Evolutionary conservation across 352 stramenopile genomes (phyloP), one percentile per base, ranked within the genome.

Genomic region (Phytopythium aichiense): DNA sequence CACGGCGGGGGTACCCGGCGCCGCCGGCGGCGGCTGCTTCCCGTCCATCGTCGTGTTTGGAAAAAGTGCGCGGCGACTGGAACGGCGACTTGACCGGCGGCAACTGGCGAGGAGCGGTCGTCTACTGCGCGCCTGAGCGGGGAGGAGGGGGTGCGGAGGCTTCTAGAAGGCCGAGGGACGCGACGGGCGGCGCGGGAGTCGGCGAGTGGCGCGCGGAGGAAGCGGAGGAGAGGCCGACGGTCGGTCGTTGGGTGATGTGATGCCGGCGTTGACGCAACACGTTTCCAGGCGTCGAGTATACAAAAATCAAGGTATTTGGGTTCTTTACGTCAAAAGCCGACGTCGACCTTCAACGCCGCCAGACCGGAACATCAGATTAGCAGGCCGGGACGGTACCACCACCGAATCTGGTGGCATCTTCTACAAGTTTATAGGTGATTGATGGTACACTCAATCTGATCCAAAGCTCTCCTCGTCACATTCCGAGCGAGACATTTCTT

Each of bases 1-100:
- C 67, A 75, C 60, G 60, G 75, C 52, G 40, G 72, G 57, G 46
- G 66, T 65, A 8, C 56, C 56, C 35, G 66, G 35, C 8, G 35
- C 0, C 8, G 35, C 9, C 35, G 9, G 31, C 51, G 51, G 33
- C 13, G 51, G 33, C 8, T 45, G 31, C 51, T 45, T 38, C 18
- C 51, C 63, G 23, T 64, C 63, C 63, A 63, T 72, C 45, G 55
- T 61, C 13, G 20, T 40, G 42, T n/a, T 37, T 20, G 30, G 51
- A 56, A 56, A 56, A 56, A 56, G 50, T 56, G 11, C 50, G 50
- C 23, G 28, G 28, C 28, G 33, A 45, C 12, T 28, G 51, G 7
- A 40, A 22, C 2, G 50, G n/a, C 18, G 42, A 5, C 40, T 48
- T 49, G 31, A 20, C 13, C 31, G 15, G 7, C 25, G 12, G 35